These are phyloP conservation scores for Lyophyllum shimeji DNA, from an alignment of 768 basidiomycete species.

Conservation along the genomic window DNA sequence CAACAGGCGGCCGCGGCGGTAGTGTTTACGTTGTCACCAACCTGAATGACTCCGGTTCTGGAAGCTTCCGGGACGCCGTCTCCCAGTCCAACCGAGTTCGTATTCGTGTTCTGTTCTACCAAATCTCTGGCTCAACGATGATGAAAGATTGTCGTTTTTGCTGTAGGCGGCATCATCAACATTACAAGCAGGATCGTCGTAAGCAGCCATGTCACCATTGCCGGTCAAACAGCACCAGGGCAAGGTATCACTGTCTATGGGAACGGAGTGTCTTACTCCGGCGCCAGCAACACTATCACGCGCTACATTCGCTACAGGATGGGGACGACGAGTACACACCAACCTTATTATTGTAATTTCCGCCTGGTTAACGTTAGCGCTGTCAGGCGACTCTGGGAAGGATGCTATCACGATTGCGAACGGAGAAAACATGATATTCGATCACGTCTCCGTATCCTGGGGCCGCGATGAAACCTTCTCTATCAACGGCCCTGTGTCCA, in stretches of 20 bases:
- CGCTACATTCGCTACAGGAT: constrained; percentile 24
- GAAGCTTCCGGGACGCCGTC: constrained; percentile 35
- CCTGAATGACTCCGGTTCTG: constrained; percentile 32
- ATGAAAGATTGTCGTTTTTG: constrained; percentile 31
- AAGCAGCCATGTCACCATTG: constrained; percentile 29
- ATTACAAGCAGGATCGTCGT: constrained; percentile 30
- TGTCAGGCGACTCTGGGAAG: constrained; percentile 30
- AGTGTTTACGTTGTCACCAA: constrained; percentile 34
- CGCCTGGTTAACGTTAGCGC: not conserved
- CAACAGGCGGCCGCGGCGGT: constrained; percentile 32
- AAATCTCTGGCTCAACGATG: not conserved
- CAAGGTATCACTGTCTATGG: constrained; percentile 38
- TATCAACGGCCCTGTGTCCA: constrained; percentile 36
- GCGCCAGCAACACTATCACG: constrained; percentile 25
- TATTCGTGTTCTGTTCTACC: not conserved
- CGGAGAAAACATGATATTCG: constrained; percentile 35
- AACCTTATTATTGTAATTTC: not conserved
- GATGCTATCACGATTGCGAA: constrained; percentile 34
- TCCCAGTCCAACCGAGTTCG: constrained; percentile 27
- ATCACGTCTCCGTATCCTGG: constrained; percentile 35
- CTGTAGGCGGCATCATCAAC: constrained; percentile 33
- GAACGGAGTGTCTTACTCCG: constrained; percentile 32
- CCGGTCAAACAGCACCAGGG: constrained; percentile 36
- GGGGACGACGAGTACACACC: constrained; percentile 25
- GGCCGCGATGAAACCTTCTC: constrained; percentile 35